A percentile compares a stretch with the other conserved stretches of the same genome.
phyloP scores from a whole-genome alignment of 202 grass and related monocot genomes.

The Setaria italica region DNA sequence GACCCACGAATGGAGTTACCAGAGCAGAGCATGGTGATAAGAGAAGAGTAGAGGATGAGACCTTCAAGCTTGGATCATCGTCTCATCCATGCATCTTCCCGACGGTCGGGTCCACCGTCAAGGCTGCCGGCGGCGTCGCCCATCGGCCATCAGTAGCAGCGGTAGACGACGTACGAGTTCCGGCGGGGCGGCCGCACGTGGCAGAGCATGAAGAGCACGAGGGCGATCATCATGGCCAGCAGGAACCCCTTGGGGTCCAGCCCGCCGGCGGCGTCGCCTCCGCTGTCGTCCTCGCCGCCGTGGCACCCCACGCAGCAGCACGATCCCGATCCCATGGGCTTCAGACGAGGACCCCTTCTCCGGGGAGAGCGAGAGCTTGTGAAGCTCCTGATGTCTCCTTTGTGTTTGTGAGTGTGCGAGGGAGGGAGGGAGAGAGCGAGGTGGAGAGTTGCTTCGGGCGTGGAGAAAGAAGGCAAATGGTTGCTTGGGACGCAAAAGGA shows the following conservation, averaged over 20 bases:
- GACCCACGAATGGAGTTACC: slow-evolving; percentile 18
- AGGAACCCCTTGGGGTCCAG: slow-evolving; percentile 61
- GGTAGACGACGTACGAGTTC: slow-evolving; percentile 57
- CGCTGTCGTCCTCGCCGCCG: slow-evolving; percentile 32
- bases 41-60: not conserved
- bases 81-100: not conserved
- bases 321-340: slow-evolving; percentile 64
- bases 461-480: slow-evolving; percentile 37
- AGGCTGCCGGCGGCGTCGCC: not conserved
- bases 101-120: not conserved
- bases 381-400: not conserved
- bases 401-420: not conserved
- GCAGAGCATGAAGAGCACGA: slow-evolving; percentile 78
- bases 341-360: too few relatives aligned
- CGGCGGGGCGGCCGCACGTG: slow-evolving; percentile 54
- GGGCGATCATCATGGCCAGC: slow-evolving; percentile 70
- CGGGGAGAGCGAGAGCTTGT: slow-evolving; percentile 32
- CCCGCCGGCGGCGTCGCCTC: not conserved
- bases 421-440: slow-evolving; percentile 13
- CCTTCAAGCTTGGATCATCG: slow-evolving; percentile 17
- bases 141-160: slow-evolving; percentile 33
- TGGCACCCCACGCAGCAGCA: slow-evolving; percentile 59
- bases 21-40: not conserved
- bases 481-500: slow-evolving; percentile 33
- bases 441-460: slow-evolving; percentile 25